Conservation (phyloP, 345 rosid species). For the Passiflora organensis region DNA sequence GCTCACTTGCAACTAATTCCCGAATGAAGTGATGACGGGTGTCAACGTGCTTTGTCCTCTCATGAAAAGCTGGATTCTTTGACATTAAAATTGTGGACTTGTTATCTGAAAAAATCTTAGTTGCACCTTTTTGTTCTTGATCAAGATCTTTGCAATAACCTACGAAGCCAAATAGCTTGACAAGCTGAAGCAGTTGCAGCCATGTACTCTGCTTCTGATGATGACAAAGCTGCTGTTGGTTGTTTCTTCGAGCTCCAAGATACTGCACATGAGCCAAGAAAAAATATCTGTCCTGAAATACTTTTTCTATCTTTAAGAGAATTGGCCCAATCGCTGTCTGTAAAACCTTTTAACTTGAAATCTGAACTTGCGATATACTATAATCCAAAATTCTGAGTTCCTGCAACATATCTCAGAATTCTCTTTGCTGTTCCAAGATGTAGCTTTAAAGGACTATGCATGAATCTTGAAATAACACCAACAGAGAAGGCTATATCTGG, state of each 20-base stretch:
- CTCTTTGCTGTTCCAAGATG: constrained; percentile 9
- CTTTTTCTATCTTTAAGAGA: background rate
- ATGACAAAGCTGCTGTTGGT: constrained; percentile 3
- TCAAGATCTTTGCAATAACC: too few relatives aligned
- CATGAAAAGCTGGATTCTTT: background rate
- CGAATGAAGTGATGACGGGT: constrained; percentile 3
- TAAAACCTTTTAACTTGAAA: background rate
- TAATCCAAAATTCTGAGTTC: background rate
- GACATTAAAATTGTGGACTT: background rate
- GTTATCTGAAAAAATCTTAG: background rate
- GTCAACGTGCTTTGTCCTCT: background rate
- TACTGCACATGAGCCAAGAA: background rate
- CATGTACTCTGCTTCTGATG: background rate
- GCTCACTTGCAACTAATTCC: constrained; percentile 1
- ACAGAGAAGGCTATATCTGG: background rate
- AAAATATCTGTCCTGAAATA: background rate
- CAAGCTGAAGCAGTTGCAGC: constrained; percentile 1
- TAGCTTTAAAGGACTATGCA: constrained; percentile 8
- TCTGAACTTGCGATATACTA: background rate
- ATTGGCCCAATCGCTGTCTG: background rate
- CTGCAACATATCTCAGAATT: background rate
- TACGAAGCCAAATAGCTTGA: background rate
- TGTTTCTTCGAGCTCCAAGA: background rate
- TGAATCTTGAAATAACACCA: constrained; percentile 10
- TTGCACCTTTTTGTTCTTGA: too few relatives aligned